Evolutionary conservation across 495 filamentous ascomycete species (phyloP).

Genomic region (Penicillium fimorum): DNA sequence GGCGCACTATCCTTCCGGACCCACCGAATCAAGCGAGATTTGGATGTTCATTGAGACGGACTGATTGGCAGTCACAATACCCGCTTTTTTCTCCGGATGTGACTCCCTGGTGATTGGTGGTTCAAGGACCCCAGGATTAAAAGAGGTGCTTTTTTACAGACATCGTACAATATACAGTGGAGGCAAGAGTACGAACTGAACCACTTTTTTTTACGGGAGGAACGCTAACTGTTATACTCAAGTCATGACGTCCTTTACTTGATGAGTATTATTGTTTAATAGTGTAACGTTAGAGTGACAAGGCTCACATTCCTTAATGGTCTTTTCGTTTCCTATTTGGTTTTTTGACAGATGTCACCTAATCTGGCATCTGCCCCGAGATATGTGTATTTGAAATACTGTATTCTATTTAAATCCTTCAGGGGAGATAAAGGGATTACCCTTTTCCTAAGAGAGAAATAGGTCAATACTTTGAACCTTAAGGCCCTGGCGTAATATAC

Average conservation of each 20-base stretch:
- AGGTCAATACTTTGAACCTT: background rate
- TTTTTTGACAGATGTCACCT: constrained; percentile 17
- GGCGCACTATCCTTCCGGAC: constrained; percentile 12
- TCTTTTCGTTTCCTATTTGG: constrained; percentile 5
- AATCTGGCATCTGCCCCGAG: constrained; percentile 13
- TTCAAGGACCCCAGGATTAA: constrained; percentile 30
- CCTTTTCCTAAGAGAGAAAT: background rate
- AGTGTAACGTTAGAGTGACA: background rate
- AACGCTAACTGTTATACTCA: constrained; percentile 14
- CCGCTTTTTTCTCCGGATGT: constrained; percentile 34
- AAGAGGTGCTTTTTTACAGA: constrained; percentile 17
- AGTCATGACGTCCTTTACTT: constrained; percentile 33
- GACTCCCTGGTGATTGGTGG: constrained; percentile 27
- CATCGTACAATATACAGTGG: constrained; percentile 10
- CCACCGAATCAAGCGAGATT: constrained; percentile 32
- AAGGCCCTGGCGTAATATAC: background rate
- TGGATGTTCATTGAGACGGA: constrained; percentile 23
- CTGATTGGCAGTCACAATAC: constrained; percentile 11
- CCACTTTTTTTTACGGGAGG: constrained; percentile 7
- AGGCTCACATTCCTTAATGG: background rate
- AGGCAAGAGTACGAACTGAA: background rate
- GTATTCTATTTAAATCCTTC: background rate
- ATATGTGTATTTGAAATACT: background rate
- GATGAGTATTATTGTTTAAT: background rate
- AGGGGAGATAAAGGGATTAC: constrained; percentile 1